Percentiles rank a stretch among this genome's conserved stretches.
phyloP scores from a whole-genome alignment of 306 rosid species.

The Gastrolobium villosum region DNA sequence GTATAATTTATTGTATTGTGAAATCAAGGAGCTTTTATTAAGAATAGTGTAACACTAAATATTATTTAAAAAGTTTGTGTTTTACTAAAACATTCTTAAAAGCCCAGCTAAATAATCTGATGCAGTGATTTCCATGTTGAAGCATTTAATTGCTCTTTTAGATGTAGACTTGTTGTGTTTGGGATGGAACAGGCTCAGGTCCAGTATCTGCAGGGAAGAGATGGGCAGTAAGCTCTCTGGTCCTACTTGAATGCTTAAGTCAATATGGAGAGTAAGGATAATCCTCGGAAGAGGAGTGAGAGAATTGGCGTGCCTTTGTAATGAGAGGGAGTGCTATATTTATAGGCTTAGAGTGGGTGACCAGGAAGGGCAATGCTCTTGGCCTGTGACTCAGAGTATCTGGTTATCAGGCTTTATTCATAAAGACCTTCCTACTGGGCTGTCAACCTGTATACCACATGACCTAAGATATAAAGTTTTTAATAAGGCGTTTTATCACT shows the following conservation, averaged over 20 bases:
- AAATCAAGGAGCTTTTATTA: neutral
- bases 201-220: neutral
- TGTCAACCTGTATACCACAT: neutral
- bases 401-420: neutral
- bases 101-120: constrained; percentile 1
- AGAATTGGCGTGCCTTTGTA: neutral
- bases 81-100: constrained; percentile 1
- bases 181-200: neutral
- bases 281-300: neutral
- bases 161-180: neutral
- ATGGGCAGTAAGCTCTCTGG: neutral
- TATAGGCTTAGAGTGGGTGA: constrained; percentile 4
- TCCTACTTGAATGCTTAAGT: constrained; percentile 2
- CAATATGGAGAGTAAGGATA: neutral
- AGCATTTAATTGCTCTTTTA: constrained; percentile 22
- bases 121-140: constrained; percentile 19
- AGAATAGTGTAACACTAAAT: neutral
- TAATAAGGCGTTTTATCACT: constrained; percentile 3
- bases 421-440: neutral
- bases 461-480: constrained; percentile 7
- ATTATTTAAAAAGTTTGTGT: neutral
- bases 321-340: neutral
- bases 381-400: neutral
- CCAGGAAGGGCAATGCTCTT: neutral
- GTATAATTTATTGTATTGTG: neutral